Conservation (phyloP, 495 filamentous ascomycete genomes). For the Talaromyces proteolyticus region DNA sequence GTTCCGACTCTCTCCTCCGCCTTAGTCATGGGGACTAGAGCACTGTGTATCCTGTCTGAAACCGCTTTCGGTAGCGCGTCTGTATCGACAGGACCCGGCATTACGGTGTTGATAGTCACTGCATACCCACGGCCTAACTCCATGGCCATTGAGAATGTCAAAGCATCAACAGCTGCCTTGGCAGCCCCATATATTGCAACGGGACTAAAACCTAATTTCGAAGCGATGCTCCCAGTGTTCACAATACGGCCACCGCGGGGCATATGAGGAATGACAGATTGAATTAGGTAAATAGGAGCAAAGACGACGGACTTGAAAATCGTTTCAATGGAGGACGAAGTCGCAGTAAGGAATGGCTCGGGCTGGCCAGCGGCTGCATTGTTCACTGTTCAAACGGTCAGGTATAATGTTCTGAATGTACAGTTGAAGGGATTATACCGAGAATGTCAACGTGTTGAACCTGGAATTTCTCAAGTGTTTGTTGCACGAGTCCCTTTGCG, state of each 20-base stretch:
- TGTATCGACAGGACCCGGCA: constrained; percentile 31
- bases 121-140: constrained; percentile 26
- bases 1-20: constrained; percentile 23
- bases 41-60: constrained; percentile 13
- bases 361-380: constrained; percentile 10
- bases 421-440: constrained; percentile 13
- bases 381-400: constrained; percentile 9
- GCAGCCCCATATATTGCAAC: constrained; percentile 22
- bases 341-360: constrained; percentile 3
- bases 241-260: constrained; percentile 36
- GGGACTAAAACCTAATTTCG: constrained; percentile 18
- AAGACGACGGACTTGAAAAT: constrained; percentile 21
- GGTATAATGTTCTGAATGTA: too few relatives aligned
- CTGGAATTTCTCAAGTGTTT: constrained; percentile 5
- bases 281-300: constrained; percentile 28
- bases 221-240: constrained; percentile 36
- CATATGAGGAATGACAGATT: constrained; percentile 34
- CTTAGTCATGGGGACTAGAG: constrained; percentile 14
- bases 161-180: constrained; percentile 26
- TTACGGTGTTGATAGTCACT: constrained; percentile 30
- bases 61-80: constrained; percentile 20
- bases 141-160: constrained; percentile 23
- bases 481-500: constrained; percentile 8
- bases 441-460: constrained; percentile 20
- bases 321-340: constrained; percentile 3